Evolutionary conservation across 805 yeast genomes (phyloP).

Genomic region (Saccharomycopsis microspora): DNA sequence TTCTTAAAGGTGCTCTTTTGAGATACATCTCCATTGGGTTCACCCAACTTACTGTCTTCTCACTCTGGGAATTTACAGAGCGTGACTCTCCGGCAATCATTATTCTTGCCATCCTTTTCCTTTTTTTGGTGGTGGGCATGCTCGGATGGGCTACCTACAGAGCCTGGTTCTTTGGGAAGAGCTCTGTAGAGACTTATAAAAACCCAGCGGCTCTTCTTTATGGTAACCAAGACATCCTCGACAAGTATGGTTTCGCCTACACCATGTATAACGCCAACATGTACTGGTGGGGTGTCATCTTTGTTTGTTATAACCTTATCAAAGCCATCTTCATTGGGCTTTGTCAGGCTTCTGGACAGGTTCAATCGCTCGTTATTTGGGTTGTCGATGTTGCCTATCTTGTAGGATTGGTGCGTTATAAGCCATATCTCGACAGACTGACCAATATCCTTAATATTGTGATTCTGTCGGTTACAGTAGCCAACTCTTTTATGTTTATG

Average conservation of each 20-base stretch:
- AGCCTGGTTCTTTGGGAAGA: conserved; percentile 49
- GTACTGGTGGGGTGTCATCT: conserved; percentile 74
- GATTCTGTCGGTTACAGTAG: conserved; percentile 57
- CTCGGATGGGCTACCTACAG: conserved; percentile 57
- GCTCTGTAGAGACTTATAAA: conserved; percentile 46
- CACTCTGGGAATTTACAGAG: conserved; percentile 79
- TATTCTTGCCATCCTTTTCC: conserved; percentile 64
- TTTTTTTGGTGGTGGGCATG: conserved; percentile 48
- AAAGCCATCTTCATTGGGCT: conserved; percentile 69
- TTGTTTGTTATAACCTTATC: conserved; percentile 47
- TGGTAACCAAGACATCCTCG: conserved; percentile 61
- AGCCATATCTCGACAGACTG: conserved; percentile 74
- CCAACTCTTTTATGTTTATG: conserved; percentile 75
- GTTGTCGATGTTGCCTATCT: conserved; percentile 65
- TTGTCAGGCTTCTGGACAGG: conserved; percentile 71
- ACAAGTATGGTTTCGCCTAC: conserved; percentile 80
- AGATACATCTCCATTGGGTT: conserved; percentile 79
- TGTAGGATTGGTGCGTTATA: conserved; percentile 44
- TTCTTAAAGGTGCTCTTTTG: conserved; percentile 69
- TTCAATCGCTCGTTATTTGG: conserved; percentile 70
- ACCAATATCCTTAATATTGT: conserved; percentile 69
- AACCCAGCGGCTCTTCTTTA: conserved; percentile 85
- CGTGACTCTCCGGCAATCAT: conserved; percentile 84
- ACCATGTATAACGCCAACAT: conserved; percentile 75
- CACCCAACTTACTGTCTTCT: conserved; percentile 65